Percentiles rank a stretch among this genome's conserved stretches.
phyloP scores from a whole-genome alignment of 768 basidiomycete genomes.

The Boletus sensibilis region DNA sequence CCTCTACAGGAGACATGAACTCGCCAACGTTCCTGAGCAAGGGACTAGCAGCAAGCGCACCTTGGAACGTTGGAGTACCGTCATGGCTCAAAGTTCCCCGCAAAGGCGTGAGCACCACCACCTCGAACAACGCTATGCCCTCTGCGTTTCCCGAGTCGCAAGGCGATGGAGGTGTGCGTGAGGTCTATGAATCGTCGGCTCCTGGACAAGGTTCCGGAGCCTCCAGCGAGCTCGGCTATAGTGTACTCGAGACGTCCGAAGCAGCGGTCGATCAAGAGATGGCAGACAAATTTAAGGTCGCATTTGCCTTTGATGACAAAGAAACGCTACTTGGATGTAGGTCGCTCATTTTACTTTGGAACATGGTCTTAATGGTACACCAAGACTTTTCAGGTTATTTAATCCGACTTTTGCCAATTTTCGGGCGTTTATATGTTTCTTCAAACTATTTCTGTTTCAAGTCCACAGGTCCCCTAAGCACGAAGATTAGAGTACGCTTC shows the following conservation, averaged over 20 bases:
- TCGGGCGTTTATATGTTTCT: constrained; percentile 88
- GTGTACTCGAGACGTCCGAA: constrained; percentile 76
- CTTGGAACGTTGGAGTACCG: constrained; percentile 68
- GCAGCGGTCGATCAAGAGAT: constrained; percentile 58
- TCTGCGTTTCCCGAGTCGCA: constrained; percentile 22
- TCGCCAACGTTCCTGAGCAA: constrained; percentile 39
- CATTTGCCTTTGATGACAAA: constrained; percentile 87
- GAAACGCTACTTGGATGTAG: constrained; percentile 85
- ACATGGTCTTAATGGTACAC: constrained; percentile 5
- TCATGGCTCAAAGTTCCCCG: constrained; percentile 63
- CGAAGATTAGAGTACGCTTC: constrained; percentile 72
- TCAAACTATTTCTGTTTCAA: constrained; percentile 94
- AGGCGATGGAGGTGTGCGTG: constrained; percentile 46
- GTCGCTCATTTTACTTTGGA: constrained; percentile 33
- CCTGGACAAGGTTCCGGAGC: constrained; percentile 30
- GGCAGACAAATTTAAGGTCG: constrained; percentile 70
- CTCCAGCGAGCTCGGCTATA: constrained; percentile 67
- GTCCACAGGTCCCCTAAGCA: constrained; percentile 74
- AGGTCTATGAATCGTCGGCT: constrained; percentile 45
- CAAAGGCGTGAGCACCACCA: constrained; percentile 37
- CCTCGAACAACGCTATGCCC: constrained; percentile 27
- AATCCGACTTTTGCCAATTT: constrained; percentile 85
- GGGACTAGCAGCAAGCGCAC: constrained; percentile 36
- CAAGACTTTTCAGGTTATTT: constrained; percentile 90
- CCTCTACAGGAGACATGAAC: constrained; percentile 48